Conservation (phyloP, 164 flowering plant species). For the Paratinospora sagittata region DNA sequence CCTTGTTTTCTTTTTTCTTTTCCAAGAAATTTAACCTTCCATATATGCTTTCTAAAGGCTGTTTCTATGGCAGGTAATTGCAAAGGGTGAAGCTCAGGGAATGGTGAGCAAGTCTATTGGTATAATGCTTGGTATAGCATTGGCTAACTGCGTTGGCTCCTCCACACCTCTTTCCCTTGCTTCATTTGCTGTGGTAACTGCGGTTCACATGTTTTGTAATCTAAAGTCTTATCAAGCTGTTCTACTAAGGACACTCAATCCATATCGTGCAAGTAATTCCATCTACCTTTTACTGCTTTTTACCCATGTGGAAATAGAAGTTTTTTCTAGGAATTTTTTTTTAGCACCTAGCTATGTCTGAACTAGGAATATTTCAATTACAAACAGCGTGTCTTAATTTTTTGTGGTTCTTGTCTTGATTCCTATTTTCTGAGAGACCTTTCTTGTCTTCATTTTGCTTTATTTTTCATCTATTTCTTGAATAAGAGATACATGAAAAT, state of each 20-base stretch:
- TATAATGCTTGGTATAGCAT: constrained; percentile 71
- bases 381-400: too few species aligned
- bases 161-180: constrained; percentile 69
- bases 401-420: not conserved
- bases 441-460: not conserved
- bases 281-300: constrained; percentile 4
- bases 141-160: constrained; percentile 68
- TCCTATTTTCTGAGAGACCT: not conserved
- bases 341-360: not conserved
- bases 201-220: constrained; percentile 95
- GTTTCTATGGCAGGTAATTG: constrained; percentile 67
- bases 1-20: not conserved
- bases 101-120: constrained; percentile 98
- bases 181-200: constrained; percentile 66
- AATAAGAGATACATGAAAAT: not conserved
- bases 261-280: constrained; percentile 92
- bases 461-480: not conserved
- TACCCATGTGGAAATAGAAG: not conserved
- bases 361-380: too few species aligned
- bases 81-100: constrained; percentile 99
- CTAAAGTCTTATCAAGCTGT: constrained; percentile 89
- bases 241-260: constrained; percentile 85
- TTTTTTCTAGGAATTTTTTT: not conserved
- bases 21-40: not conserved
- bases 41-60: constrained; percentile 2